Base-by-base conservation (phyloP, 1,284 basidiomycete genomes). In the Mycosarcoma mackinlayi region DNA sequence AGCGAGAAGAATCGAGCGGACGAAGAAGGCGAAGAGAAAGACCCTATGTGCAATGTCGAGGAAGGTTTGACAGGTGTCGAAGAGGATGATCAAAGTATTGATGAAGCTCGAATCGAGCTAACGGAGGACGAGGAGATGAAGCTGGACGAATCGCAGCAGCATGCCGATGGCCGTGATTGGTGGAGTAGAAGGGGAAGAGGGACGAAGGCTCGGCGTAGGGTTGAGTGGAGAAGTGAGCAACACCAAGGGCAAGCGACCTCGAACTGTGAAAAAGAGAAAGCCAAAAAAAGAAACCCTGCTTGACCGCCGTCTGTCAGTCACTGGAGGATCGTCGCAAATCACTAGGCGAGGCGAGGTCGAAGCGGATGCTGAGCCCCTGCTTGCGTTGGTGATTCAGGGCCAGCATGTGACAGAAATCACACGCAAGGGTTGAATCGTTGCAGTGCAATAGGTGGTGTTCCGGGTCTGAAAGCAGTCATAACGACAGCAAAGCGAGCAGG, bases 1-100 rank as follows among this genome's bases (percentile, higher is more conserved):
- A 31, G 30, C 30, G 28, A 21, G 25, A 33, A 42, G 37, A 18
- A 6, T 31, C 42, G 28, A 11, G 27, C 19, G 21, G 8, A 11
- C 13, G 19, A 18, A 21, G 19, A 27, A 16, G 16, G 6, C 21
- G 25, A 16, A 18, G 11, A 30, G 14, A 24, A 7, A 14, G 21
- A 35, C 33, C 13, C n/a, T n/a, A n/a, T n/a, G n/a, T n/a, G n/a
- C n/a, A n/a, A n/a, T n/a, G n/a, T 11, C 10, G 33, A 2, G 13
- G 33, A 35, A 33, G 31, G 24, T 16, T n/a, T 18, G 10, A 46
- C 44, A 21, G 23, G 21, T 14, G 44, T 46, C 44, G 31, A 46
- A 31, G 39, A 41, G 39, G 24, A 27, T 40, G 24, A 16, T 41
- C 21, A 41, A 27, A 13, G 23, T 13, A 24, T n/a, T 41, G 39